These are phyloP conservation scores for Arthrobotrys iridis DNA, from an alignment of 2,329 filamentous ascomycete genomes.

Conservation along the genomic window DNA sequence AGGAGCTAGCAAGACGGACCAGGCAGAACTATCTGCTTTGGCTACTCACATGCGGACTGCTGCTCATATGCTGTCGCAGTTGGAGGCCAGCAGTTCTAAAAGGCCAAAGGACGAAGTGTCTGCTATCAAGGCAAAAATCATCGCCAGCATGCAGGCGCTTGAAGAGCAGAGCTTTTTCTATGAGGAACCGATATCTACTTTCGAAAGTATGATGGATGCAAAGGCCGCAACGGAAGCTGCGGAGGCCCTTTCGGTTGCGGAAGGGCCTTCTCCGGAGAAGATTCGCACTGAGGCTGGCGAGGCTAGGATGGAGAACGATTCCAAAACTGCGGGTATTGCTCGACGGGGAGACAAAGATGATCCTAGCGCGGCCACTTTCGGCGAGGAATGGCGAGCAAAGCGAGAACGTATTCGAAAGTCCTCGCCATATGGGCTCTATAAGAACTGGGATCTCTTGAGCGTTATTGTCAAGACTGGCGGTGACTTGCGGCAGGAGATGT, in stretches of 20 bases:
- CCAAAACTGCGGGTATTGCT: slow-evolving; percentile 84
- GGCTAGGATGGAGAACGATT: slow-evolving; percentile 87
- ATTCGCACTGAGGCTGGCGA: slow-evolving; percentile 77
- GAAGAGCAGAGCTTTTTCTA: slow-evolving; percentile 83
- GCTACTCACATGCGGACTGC: slow-evolving; percentile 89
- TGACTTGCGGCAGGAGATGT: slow-evolving; percentile 83
- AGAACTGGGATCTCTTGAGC: slow-evolving; percentile 86
- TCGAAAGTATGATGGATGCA: slow-evolving; percentile 83
- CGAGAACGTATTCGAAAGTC: slow-evolving; percentile 84
- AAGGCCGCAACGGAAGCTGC: slow-evolving; percentile 68
- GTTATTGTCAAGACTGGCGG: slow-evolving; percentile 89
- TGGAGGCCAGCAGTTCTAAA: slow-evolving; percentile 82
- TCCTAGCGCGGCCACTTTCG: slow-evolving; percentile 84
- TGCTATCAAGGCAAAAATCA: slow-evolving; percentile 84
- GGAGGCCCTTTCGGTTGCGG: slow-evolving; percentile 66
- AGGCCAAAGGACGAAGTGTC: slow-evolving; percentile 82
- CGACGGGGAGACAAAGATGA: slow-evolving; percentile 84
- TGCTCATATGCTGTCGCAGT: slow-evolving; percentile 84
- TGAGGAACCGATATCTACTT: slow-evolving; percentile 74
- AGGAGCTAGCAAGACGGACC: slow-evolving; percentile 68
- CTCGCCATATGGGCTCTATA: slow-evolving; percentile 87
- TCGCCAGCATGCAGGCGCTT: slow-evolving; percentile 86
- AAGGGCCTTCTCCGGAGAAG: slow-evolving; percentile 59
- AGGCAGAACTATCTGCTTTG: slow-evolving; percentile 81
- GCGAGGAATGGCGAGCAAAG: slow-evolving; percentile 85